Conservation (phyloP, 768 basidiomycete species). For the Mycena crocata region DNA sequence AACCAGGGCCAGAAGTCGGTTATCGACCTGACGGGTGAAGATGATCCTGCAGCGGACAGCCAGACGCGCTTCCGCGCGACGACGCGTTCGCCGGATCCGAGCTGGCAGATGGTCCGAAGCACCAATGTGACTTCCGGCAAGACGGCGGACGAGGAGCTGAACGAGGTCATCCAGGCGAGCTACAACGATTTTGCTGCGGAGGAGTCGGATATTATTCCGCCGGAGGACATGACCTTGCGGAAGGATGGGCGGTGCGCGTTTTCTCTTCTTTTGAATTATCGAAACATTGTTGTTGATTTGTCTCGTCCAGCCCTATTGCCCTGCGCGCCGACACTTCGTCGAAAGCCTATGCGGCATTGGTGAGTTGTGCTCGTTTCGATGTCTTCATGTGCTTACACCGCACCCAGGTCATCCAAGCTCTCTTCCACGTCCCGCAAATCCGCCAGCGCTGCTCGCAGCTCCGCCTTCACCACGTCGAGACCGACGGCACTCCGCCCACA, state of each 20-base stretch:
- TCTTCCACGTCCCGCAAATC: conserved; percentile 81
- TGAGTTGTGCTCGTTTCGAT: conserved; percentile 42
- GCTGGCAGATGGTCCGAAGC: conserved; percentile 27
- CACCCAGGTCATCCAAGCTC: conserved; percentile 61
- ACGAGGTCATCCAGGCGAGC: conserved; percentile 27
- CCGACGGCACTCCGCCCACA: conserved; percentile 31
- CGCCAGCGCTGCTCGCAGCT: conserved; percentile 54
- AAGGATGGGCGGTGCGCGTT: conserved; percentile 23
- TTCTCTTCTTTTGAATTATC: not conserved
- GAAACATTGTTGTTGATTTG: not conserved
- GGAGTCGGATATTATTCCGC: conserved; percentile 20
- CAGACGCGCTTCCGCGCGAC: conserved; percentile 20
- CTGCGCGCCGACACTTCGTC: conserved; percentile 66
- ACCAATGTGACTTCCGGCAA: conserved; percentile 1
- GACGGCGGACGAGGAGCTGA: conserved; percentile 28
- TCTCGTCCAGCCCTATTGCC: conserved; percentile 69
- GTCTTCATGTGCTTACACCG: not conserved
- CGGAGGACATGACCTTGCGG: conserved; percentile 11
- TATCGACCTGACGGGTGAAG: conserved; percentile 36
- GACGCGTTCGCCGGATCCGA: conserved; percentile 32
- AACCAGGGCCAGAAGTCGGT: conserved; percentile 6
- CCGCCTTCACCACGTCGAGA: conserved; percentile 45
- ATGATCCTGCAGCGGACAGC: conserved; percentile 3
- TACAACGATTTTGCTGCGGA: conserved; percentile 25
- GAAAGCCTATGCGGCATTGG: conserved; percentile 69